A percentile compares a stretch with the other conserved stretches of the same genome.
These are phyloP conservation scores for Perkinsela sp. DNA, from an alignment of 208 protist species.

Conservation along the genomic window DNA sequence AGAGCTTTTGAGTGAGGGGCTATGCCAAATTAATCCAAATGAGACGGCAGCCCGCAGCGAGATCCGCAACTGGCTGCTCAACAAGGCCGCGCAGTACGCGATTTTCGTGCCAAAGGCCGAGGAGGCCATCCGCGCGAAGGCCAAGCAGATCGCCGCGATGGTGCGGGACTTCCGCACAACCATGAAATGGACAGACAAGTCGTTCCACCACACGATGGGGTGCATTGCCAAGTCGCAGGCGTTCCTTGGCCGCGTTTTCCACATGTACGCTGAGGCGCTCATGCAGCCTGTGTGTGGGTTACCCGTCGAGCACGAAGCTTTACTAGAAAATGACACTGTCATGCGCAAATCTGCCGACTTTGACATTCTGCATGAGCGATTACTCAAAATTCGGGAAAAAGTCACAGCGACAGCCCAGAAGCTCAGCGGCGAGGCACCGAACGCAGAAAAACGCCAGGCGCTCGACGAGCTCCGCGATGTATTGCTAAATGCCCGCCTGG, in stretches of 20 bases:
- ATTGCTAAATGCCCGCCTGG: not conserved
- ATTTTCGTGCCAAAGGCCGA: not conserved
- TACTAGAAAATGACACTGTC: no score
- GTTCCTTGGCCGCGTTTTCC: not conserved
- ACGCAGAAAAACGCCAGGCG: not conserved
- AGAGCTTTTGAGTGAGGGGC: not conserved
- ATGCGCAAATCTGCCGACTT: not conserved
- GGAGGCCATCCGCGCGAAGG: not conserved
- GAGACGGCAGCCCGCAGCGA: not conserved
- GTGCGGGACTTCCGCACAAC: not conserved
- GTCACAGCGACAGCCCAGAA: not conserved
- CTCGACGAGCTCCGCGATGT: not conserved
- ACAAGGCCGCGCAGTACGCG: not conserved
- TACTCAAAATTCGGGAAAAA: not conserved
- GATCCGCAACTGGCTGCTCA: not conserved
- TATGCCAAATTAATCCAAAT: not conserved
- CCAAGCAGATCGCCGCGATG: not conserved
- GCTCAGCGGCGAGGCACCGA: not conserved
- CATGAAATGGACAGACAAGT: not conserved
- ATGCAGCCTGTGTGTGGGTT: not conserved
- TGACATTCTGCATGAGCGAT: not conserved
- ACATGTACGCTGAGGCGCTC: not conserved
- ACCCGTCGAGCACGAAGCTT: no score
- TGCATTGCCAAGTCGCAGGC: not conserved
- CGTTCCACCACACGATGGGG: not conserved